phyloP scores from a whole-genome alignment of 169 alveolate species.

The Plasmodium cynomolgi region DNA sequence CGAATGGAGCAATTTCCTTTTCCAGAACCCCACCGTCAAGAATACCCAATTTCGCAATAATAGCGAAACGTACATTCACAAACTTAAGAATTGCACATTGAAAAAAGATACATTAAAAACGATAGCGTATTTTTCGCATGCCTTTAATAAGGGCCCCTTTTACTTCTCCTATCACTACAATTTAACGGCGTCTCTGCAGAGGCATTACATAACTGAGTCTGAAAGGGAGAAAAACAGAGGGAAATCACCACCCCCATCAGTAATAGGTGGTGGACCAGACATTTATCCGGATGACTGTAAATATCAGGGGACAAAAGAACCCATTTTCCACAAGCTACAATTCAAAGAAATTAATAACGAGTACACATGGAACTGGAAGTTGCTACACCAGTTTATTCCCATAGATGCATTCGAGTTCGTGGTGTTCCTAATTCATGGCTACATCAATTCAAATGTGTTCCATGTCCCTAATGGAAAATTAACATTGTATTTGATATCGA shows the following conservation, averaged over 20 bases:
- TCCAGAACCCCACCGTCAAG: not conserved
- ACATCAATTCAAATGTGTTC: slow-evolving; percentile 27
- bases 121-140: slow-evolving; percentile 28
- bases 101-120: slow-evolving; percentile 42
- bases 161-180: slow-evolving; percentile 70
- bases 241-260: not conserved
- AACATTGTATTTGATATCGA: slow-evolving; percentile 76
- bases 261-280: not conserved
- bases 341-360: slow-evolving; percentile 47
- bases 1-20: slow-evolving; percentile 7
- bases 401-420: slow-evolving; percentile 47
- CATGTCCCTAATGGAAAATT: slow-evolving; percentile 68
- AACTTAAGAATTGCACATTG: slow-evolving; percentile 43
- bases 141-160: slow-evolving; percentile 73
- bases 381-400: slow-evolving; percentile 8
- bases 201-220: slow-evolving; percentile 2
- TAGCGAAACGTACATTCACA: slow-evolving; percentile 49
- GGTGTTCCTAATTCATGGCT: slow-evolving; percentile 63
- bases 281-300: not conserved
- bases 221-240: slow-evolving; percentile 1
- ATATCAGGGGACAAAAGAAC: not conserved
- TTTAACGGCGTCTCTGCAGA: slow-evolving; percentile 63
- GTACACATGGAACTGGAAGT: slow-evolving; percentile 73
- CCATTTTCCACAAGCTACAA: slow-evolving; percentile 27
- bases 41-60: slow-evolving; percentile 16